A percentile compares a stretch with the other conserved stretches of the same genome.
Conservation (phyloP, 2,329 filamentous ascomycete genomes). For the Pseudogymnoascus sp. region DNA sequence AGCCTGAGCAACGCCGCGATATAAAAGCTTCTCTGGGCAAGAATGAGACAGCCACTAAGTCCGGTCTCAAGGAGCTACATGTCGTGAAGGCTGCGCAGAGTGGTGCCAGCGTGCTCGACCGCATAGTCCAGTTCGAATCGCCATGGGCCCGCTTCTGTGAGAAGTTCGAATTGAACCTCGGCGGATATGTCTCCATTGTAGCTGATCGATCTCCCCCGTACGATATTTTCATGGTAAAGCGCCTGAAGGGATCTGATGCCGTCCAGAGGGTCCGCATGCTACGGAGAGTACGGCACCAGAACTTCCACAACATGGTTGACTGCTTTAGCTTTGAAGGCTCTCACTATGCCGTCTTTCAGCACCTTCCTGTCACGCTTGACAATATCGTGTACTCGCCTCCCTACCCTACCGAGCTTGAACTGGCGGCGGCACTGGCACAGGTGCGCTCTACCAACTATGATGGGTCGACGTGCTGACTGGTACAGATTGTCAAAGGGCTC, state of each 20-base stretch:
- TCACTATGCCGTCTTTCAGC: conserved; percentile 19
- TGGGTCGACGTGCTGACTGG: conserved; percentile 5
- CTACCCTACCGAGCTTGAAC: conserved; percentile 16
- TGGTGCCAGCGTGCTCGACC: conserved; percentile 13
- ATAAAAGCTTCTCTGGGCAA: background rate
- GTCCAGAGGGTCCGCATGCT: conserved; percentile 15
- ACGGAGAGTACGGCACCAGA: conserved; percentile 15
- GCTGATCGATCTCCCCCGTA: conserved; percentile 13
- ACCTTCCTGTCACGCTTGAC: conserved; percentile 19
- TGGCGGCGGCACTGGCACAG: conserved; percentile 17
- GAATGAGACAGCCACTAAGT: conserved; percentile 9
- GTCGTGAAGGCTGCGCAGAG: conserved; percentile 14
- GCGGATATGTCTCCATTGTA: conserved; percentile 13
- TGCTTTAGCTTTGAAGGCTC: conserved; percentile 16
- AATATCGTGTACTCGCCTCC: conserved; percentile 15
- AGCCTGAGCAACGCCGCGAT: background rate
- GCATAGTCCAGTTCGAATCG: conserved; percentile 8
- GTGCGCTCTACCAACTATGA: conserved; percentile 13
- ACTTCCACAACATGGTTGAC: conserved; percentile 17
- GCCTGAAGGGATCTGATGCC: conserved; percentile 13
- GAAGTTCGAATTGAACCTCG: conserved; percentile 15
- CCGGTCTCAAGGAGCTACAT: conserved; percentile 11
- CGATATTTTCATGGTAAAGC: conserved; percentile 18
- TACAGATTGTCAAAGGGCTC: background rate
- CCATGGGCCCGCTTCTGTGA: conserved; percentile 16